phyloP scores from a whole-genome alignment of 495 filamentous ascomycete species.

The Niebla homalea region DNA sequence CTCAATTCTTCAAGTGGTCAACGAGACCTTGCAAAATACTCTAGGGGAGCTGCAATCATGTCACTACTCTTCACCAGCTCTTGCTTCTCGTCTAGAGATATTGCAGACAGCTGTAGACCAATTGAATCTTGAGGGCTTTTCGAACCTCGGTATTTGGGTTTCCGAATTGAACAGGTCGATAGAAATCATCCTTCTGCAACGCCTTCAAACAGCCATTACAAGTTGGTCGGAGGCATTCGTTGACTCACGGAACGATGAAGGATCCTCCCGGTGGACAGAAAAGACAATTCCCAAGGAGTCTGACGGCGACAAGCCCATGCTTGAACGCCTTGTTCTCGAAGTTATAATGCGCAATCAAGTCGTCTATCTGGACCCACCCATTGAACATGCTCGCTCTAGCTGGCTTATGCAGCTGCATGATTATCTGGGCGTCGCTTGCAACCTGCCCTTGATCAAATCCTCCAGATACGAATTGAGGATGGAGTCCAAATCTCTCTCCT shows the following conservation, averaged over 20 bases:
- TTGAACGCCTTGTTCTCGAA: constrained; percentile 59
- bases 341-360: constrained; percentile 93
- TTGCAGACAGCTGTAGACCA: constrained; percentile 89
- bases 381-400: constrained; percentile 81
- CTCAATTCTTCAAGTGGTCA: constrained; percentile 58
- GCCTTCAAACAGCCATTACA: constrained; percentile 66
- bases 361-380: constrained; percentile 84
- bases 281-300: not conserved
- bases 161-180: constrained; percentile 71
- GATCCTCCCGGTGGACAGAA: constrained; percentile 23
- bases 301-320: constrained; percentile 37
- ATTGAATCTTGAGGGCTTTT: constrained; percentile 86
- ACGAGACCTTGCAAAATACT: constrained; percentile 71
- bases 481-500: constrained; percentile 43
- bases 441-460: constrained; percentile 81
- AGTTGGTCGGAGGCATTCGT: constrained; percentile 78
- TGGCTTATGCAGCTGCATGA: constrained; percentile 88
- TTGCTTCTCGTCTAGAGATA: constrained; percentile 64
- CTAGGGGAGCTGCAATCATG: constrained; percentile 74
- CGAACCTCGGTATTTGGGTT: constrained; percentile 84
- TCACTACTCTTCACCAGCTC: constrained; percentile 59
- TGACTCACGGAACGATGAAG: constrained; percentile 36
- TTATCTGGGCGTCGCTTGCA: constrained; percentile 87
- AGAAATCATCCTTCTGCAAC: constrained; percentile 56
- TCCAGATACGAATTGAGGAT: constrained; percentile 86